phyloP scores from a whole-genome alignment of 2,329 filamentous ascomycete genomes.

The Ophiostoma sp. region DNA sequence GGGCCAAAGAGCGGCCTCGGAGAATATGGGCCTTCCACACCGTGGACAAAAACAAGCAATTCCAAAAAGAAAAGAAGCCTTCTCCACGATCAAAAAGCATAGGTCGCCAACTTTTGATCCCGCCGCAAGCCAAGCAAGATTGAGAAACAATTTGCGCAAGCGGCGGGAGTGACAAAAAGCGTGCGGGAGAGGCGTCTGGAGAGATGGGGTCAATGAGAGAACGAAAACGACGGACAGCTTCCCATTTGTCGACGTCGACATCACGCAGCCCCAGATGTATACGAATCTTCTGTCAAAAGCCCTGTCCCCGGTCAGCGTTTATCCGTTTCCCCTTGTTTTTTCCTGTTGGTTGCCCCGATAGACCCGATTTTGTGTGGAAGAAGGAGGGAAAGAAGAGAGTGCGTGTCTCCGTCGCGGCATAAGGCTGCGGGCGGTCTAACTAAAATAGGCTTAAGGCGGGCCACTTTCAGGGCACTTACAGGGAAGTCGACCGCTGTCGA shows the following conservation, averaged over 20 bases:
- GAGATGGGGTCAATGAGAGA: neutral
- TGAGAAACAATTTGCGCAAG: neutral
- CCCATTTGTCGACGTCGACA: neutral
- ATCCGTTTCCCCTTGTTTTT: neutral
- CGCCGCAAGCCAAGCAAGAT: neutral
- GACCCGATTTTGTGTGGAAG: neutral
- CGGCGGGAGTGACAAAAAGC: neutral
- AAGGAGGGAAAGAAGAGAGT: neutral
- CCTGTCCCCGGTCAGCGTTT: neutral
- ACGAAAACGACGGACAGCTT: neutral
- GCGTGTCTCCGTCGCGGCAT: neutral
- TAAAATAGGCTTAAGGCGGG: neutral
- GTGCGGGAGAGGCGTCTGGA: neutral
- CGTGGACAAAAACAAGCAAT: neutral
- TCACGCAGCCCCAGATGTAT: neutral
- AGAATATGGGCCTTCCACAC: neutral
- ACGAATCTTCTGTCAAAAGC: neutral
- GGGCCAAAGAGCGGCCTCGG: neutral
- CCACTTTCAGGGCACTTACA: neutral
- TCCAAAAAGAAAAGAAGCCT: neutral
- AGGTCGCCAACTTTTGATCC: neutral
- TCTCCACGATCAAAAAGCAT: neutral
- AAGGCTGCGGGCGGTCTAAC: slow-evolving; percentile 2
- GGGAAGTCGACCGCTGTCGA: neutral
- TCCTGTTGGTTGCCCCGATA: neutral